Evolutionary conservation across 2,329 filamentous ascomycete genomes (phyloP).

Genomic region (Penicillium capsulatum): DNA sequence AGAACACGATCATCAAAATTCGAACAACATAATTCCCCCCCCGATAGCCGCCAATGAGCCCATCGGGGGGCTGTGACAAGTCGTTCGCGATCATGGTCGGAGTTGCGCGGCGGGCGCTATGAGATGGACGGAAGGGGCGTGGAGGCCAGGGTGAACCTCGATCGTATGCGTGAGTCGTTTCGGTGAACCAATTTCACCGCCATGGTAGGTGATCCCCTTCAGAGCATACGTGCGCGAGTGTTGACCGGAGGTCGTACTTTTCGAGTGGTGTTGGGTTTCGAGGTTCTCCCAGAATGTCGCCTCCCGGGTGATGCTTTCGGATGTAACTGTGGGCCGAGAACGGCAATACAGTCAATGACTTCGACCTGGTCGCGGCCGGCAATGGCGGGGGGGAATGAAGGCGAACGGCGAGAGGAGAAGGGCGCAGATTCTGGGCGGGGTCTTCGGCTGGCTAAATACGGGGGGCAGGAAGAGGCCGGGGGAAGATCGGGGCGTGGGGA

Average conservation of each 20-base stretch:
- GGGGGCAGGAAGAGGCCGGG: too few species aligned
- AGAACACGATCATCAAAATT: slow-evolving; percentile 32
- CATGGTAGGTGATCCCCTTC: slow-evolving; percentile 11
- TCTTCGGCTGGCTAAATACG: too few species aligned
- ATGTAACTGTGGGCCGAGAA: too few species aligned
- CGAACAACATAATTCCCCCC: slow-evolving; percentile 21
- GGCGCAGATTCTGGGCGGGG: too few species aligned
- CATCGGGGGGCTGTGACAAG: slow-evolving; percentile 25
- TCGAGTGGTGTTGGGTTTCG: too few species aligned
- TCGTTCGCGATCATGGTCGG: not conserved
- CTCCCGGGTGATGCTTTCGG: too few species aligned
- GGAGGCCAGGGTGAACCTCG: slow-evolving; percentile 4
- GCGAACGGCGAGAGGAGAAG: too few species aligned
- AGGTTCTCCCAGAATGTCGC: too few species aligned
- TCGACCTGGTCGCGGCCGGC: not conserved
- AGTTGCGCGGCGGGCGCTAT: not conserved
- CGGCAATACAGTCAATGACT: too few species aligned
- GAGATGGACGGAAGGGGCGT: slow-evolving; percentile 2
- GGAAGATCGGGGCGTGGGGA: slow-evolving; percentile 2
- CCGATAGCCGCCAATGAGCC: slow-evolving; percentile 28
- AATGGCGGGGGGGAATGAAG: too few species aligned
- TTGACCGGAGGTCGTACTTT: too few species aligned
- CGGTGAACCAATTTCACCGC: slow-evolving; percentile 8
- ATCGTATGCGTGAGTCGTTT: slow-evolving; percentile 9
- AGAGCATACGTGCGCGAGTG: slow-evolving; percentile 9